Evolutionary conservation across 2,329 filamentous ascomycete species (phyloP), one percentile per base, ranked within the genome.

Genomic region (Xylaria sp.): DNA sequence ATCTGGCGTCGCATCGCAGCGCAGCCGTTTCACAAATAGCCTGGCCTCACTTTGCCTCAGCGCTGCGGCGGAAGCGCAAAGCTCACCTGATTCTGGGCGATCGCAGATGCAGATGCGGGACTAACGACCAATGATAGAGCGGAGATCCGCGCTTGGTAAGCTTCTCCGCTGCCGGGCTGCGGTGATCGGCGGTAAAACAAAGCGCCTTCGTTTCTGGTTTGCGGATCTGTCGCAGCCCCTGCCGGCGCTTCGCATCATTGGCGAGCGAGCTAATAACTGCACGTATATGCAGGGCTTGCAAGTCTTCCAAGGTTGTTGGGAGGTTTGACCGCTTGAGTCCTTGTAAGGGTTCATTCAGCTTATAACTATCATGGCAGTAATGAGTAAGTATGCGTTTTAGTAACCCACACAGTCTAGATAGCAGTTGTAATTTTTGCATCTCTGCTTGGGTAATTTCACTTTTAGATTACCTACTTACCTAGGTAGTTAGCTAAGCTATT

Each of bases 171-270:
- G 36, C 23, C 54, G 63, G 48, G 60, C 53, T 23, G 28, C 38
- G 46, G 56, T 61, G 72, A 73, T 74, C 69, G 54, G 64, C 69
- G 62, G 60, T 60, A 71, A 72, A 74, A 73, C 72, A 73, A 67
- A 69, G 59, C 63, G 66, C 70, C 65, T 69, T 71, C 70, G 77
- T 78, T 77, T 79, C 76, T 73, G 75, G 75, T 73, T 60, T 74
- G 78, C 74, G 74, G 77, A 79, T 78, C 72, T 72, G 77, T 79
- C 75, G 74, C 78, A 78, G 74, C 53, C 70, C 68, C 67, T 67
- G 56, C 40, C 26, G 28, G 61, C 58, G 59, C 61, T 66, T 57
- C 70, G 51, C 60, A 67, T 65, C 53, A 63, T 72, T 65, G 58
- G 62, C 40, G 36, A 46, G 49, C 44, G 49, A 36, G 28, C 28